phyloP scores from a whole-genome alignment of 2,329 filamentous ascomycete species.

The Purpureocillium lavendulum region DNA sequence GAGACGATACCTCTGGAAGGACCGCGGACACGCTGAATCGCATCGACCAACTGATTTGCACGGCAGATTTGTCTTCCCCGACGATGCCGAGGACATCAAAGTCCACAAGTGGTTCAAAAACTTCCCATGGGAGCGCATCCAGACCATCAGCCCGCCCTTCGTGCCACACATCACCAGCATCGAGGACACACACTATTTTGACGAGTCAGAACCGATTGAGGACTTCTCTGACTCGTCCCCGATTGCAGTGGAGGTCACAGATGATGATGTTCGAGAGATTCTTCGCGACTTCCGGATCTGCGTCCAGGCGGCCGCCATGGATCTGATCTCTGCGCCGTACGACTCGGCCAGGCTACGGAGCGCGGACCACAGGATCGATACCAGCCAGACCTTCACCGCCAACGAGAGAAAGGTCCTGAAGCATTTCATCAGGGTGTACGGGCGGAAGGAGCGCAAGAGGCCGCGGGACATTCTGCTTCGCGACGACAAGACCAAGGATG shows the following conservation, averaged over 20 bases:
- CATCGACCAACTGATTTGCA: constrained; percentile 13
- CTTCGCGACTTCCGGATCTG: constrained; percentile 29
- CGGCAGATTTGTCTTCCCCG: constrained; percentile 62
- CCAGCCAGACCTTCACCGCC: constrained; percentile 20
- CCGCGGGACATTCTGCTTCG: constrained; percentile 79
- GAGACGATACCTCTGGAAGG: constrained; percentile 62
- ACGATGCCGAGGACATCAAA: constrained; percentile 88
- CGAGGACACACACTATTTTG: constrained; percentile 84
- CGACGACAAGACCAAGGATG: constrained; percentile 56
- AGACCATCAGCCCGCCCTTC: constrained; percentile 66
- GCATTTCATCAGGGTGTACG: constrained; percentile 42
- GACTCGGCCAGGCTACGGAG: constrained; percentile 39
- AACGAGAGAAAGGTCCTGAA: constrained; percentile 35
- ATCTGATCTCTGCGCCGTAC: constrained; percentile 38
- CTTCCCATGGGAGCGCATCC: constrained; percentile 69
- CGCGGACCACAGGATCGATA: constrained; percentile 40
- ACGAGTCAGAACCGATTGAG: constrained; percentile 67
- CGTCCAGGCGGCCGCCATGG: constrained; percentile 34
- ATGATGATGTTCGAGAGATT: constrained; percentile 20
- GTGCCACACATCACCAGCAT: constrained; percentile 60
- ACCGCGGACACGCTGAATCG: constrained; percentile 26
- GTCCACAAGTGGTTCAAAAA: constrained; percentile 76
- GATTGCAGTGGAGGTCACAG: constrained; percentile 18
- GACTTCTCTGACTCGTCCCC: constrained; percentile 47
- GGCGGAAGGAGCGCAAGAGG: constrained; percentile 63